Base-by-base conservation (phyloP, 1,284 basidiomycete species). In the Cryptococcus sp. region DNA sequence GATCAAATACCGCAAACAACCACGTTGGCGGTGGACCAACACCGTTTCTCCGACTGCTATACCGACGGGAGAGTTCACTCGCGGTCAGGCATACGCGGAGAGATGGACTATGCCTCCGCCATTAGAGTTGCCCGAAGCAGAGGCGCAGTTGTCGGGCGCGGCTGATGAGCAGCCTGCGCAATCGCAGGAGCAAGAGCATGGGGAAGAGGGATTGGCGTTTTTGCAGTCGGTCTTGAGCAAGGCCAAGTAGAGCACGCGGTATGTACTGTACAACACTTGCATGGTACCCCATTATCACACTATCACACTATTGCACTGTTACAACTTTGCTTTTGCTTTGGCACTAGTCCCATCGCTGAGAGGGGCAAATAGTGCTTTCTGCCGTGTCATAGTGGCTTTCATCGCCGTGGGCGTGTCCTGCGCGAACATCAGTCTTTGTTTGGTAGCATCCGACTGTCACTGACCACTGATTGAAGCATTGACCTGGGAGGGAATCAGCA, bases 401-500 rank as follows among this genome's bases (percentile, higher is more conserved):
- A 83, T 80, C 13, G 82, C 81, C 7, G 73, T 67, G 0, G 67
- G 53, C 31, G 81, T 75, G 65, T 81, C 80, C 76, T 78, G 54
- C 31, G 31, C 3, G n/a, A 48, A 25, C 11, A 50, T 61, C 47
- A 59, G 55, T 27, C 27, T 19, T n/a, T 51, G 20, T 42, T 31
- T 40, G 31, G 27, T 39, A 46, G 42, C 35, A 39, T 20, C 10
- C 15, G 17, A 19, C 27, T 20, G 39, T 5, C 19, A 61, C 83
- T 59, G 57, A 89, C 89, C 62, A 82, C 78, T 2, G 88, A 87
- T 77, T 91, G 87, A 3, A 92, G 74, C 75, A 76, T 76, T 0
- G 71, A 59, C 69, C 75, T 77, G 57, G 5, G 27, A 25, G 17
- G 10, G 38, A n/a, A 49, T 31, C 47, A 52, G 35, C 17, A 27